Base-by-base conservation (phyloP, 2,329 filamentous ascomycete species). In the Penicillium brasilianum region DNA sequence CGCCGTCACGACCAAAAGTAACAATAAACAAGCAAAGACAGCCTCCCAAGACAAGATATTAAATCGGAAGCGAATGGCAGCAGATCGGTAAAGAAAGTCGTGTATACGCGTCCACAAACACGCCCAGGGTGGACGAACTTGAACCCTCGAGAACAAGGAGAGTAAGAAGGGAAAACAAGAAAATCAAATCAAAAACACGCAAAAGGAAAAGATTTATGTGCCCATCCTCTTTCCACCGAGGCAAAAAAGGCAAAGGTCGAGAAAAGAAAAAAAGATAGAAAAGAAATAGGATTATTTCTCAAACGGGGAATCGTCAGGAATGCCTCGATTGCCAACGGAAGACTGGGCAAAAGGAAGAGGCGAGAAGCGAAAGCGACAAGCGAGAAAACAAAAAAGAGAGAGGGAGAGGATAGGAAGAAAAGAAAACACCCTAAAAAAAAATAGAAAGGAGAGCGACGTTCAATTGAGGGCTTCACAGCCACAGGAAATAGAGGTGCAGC, bases 341-440 rank as follows among this genome's bases (percentile, higher is more conserved):
- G 22, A 9, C 13, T 13, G 13, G 25, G 14, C 22, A 9, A 11
- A 11, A 39, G 30, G 18, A 37, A 36, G 20, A 39, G 34, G 18
- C 22, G 34, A 53, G 18, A 28, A 25, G 52, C 37, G 37, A 25
- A 20, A 41, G 36, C 37, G 37, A n/a, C 36, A n/a, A n/a, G n/a
- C n/a, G n/a, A n/a, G n/a, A n/a, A n/a, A n/a, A n/a, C n/a, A n/a
- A 53, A 34, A 13, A 20, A 51, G 18, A 41, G 30, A 41, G 18
- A 60, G 3, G 56, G 30, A 61, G 57, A 37, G 22, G 56, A 62
- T 58, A 32, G 30, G 54, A 43, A 52, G 53, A 65, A 62, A 60
- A 57, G 34, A 52, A 62, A 57, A 61, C 51, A 48, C 58, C 60
- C n/a, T n/a, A n/a, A 68, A 65, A 63, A 72, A 65, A 69, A 58